Evolutionary conservation across 169 alveolate genomes (phyloP).

Genomic region (Eimeria brunetti): DNA sequence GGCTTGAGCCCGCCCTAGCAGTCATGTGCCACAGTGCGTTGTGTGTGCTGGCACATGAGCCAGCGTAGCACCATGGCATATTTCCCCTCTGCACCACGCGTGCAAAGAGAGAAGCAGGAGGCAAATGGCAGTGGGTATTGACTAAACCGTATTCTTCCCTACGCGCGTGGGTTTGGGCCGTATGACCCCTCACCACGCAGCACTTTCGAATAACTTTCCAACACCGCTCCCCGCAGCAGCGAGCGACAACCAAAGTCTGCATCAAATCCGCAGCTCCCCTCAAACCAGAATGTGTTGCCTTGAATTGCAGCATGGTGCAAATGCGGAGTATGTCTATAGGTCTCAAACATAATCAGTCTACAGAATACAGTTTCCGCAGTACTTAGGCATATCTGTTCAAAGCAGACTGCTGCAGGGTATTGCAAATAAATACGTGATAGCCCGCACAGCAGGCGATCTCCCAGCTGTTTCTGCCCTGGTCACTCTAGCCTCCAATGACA

Average conservation of each 20-base stretch:
- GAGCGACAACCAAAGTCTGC: slow-evolving; percentile 39
- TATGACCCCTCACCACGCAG: background rate
- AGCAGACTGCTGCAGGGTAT: background rate
- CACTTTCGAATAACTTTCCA: slow-evolving; percentile 15
- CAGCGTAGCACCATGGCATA: slow-evolving; percentile 54
- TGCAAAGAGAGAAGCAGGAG: slow-evolving; percentile 17
- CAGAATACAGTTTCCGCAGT: background rate
- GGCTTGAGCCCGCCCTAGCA: slow-evolving; percentile 66
- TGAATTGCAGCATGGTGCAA: slow-evolving; percentile 8
- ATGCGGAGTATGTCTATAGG: background rate
- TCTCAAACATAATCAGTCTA: background rate
- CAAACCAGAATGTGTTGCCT: background rate
- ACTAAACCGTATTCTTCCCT: background rate
- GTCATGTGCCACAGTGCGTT: slow-evolving; percentile 49
- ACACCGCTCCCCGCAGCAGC: slow-evolving; percentile 59
- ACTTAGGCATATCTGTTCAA: background rate
- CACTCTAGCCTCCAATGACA: background rate
- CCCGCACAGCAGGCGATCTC: background rate
- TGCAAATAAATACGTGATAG: background rate
- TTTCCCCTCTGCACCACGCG: slow-evolving; percentile 48
- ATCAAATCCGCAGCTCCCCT: slow-evolving; percentile 3
- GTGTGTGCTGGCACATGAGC: slow-evolving; percentile 54
- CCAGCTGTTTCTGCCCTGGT: background rate
- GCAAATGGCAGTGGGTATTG: slow-evolving; percentile 46
- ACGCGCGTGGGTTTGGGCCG: slow-evolving; percentile 46